Percentiles rank a stretch among this genome's conserved stretches.
Conservation (phyloP, 2,329 filamentous ascomycete species). For the Phaeophleospora eucalypticola region DNA sequence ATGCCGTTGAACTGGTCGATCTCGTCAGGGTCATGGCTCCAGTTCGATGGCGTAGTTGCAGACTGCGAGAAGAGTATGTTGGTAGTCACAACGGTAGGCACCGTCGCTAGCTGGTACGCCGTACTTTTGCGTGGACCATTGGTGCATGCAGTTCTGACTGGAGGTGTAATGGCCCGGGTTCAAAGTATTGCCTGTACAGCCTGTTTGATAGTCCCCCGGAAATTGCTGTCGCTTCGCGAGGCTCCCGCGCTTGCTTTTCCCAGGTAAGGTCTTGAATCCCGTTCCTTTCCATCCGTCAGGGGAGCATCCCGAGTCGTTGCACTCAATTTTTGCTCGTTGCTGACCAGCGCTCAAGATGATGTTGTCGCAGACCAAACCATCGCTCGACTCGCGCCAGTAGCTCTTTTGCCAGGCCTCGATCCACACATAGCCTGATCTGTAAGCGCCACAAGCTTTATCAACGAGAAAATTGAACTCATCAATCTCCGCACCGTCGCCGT, state of each 20-base stretch:
- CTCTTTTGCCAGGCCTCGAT: neutral
- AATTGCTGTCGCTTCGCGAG: too few species aligned
- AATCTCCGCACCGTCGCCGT: neutral
- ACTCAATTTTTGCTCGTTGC: neutral
- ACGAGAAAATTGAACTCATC: neutral
- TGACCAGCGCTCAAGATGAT: neutral
- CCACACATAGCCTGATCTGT: neutral
- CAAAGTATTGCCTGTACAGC: too few species aligned
- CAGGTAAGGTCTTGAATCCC: too few species aligned
- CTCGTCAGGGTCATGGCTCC: neutral
- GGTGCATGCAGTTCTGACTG: neutral
- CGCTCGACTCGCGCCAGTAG: neutral
- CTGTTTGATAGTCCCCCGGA: too few species aligned
- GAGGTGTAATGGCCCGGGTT: neutral
- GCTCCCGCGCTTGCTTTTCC: too few species aligned
- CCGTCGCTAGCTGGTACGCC: neutral
- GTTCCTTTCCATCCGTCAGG: too few species aligned
- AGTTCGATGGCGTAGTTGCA: neutral
- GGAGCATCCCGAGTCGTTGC: neutral
- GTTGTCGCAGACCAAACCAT: neutral
- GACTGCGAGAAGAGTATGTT: neutral
- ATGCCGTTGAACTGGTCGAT: constrained; percentile 2
- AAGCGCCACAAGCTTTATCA: neutral
- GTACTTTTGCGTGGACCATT: neutral
- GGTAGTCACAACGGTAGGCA: neutral